phyloP scores from a whole-genome alignment of 1,284 basidiomycete species.

The Austroboletus niveus region DNA sequence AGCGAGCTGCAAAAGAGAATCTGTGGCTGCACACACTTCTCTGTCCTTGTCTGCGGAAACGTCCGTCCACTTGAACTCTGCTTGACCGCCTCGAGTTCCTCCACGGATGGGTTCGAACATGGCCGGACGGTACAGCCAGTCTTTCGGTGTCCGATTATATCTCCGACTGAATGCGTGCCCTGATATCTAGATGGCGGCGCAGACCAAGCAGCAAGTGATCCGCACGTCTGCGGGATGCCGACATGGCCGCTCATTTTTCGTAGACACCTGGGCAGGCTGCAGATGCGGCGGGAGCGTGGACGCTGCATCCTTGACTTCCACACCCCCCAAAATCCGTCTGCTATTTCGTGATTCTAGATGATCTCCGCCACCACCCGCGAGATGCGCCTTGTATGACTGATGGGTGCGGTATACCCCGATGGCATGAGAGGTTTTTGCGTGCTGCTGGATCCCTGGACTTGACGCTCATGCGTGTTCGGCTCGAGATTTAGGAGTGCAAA shows the following conservation, averaged over 20 bases:
- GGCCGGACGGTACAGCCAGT: neutral
- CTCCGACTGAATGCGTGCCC: constrained; percentile 18
- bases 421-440: constrained; percentile 2
- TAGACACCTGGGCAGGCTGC: neutral
- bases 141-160: constrained; percentile 15
- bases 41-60: constrained; percentile 89
- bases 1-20: neutral
- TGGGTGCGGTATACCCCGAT: neutral
- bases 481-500: neutral
- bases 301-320: neutral
- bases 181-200: constrained; percentile 13
- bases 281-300: constrained; percentile 5
- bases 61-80: constrained; percentile 90
- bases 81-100: constrained; percentile 85
- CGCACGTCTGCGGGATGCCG: constrained; percentile 22
- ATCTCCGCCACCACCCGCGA: constrained; percentile 7
- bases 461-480: neutral
- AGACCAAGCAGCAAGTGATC: constrained; percentile 14
- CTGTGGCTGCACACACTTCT: constrained; percentile 53
- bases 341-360: constrained; percentile 4
- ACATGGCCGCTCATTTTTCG: constrained; percentile 8
- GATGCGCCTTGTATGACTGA: neutral
- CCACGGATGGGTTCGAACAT: constrained; percentile 84
- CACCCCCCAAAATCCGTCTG: neutral
- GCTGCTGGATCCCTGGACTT: neutral